A percentile compares a stretch with the other conserved stretches of the same genome.
phyloP scores from a whole-genome alignment of 73 alveolate species.

The Stentor roeselii region DNA sequence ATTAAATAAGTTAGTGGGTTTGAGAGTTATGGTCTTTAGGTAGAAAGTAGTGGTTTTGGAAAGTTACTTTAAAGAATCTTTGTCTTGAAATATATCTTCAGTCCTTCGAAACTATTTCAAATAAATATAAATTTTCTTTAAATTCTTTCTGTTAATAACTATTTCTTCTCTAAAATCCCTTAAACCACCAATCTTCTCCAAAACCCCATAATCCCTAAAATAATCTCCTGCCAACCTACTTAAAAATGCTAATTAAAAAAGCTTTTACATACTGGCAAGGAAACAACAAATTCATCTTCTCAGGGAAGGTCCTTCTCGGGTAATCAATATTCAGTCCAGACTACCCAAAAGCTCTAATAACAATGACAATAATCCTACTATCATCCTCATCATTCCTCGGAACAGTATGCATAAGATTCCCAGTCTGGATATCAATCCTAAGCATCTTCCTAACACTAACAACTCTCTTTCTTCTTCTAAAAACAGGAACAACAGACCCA shows the following conservation, averaged over 20 bases:
- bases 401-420: neutral
- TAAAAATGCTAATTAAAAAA: neutral
- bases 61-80: too few species aligned
- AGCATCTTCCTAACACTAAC: neutral
- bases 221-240: too few species aligned
- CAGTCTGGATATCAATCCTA: neutral
- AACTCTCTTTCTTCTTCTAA: neutral
- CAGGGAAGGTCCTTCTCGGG: neutral
- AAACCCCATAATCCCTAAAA: too few species aligned
- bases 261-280: slow-evolving; percentile 6
- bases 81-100: too few species aligned
- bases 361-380: neutral
- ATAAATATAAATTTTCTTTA: too few species aligned
- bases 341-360: neutral
- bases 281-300: neutral
- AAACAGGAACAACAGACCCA: neutral
- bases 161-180: too few species aligned
- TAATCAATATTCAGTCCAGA: neutral
- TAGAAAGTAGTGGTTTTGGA: too few species aligned
- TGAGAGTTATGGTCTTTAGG: too few species aligned
- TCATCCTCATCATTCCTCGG: neutral
- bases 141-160: too few species aligned
- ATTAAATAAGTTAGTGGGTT: too few species aligned
- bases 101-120: too few species aligned
- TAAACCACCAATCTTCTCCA: too few species aligned